A percentile compares a stretch with the other conserved stretches of the same genome.
phyloP scores from a whole-genome alignment of 2,329 filamentous ascomycete genomes.

The Fusarium sp. region DNA sequence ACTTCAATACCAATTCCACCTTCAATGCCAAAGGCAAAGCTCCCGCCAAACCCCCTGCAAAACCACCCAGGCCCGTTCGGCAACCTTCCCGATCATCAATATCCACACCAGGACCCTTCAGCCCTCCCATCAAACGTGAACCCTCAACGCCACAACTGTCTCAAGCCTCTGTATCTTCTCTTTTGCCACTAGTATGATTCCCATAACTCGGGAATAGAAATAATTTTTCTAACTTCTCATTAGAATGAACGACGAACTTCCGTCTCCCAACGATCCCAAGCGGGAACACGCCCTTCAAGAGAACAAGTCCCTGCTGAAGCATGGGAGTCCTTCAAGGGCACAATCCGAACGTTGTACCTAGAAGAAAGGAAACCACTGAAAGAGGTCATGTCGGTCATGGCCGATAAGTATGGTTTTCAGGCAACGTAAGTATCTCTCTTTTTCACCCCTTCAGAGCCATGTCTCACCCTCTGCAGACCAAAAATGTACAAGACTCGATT shows the following conservation, averaged over 20 bases:
- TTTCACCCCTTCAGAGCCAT: neutral
- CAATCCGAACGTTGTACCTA: constrained; percentile 61
- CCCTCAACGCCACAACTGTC: constrained; percentile 49
- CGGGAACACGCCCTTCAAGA: constrained; percentile 55
- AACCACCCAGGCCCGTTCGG: constrained; percentile 46
- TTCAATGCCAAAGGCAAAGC: constrained; percentile 54
- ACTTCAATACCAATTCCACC: constrained; percentile 52
- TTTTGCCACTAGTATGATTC: constrained; percentile 47
- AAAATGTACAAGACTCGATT: constrained; percentile 70
- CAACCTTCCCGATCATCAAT: constrained; percentile 44
- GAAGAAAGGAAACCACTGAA: constrained; percentile 66
- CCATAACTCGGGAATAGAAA: too few species aligned
- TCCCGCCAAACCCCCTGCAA: constrained; percentile 52
- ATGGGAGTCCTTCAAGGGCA: constrained; percentile 63
- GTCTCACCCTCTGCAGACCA: constrained; percentile 54
- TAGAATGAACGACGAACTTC: constrained; percentile 50
- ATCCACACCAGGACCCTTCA: constrained; percentile 43
- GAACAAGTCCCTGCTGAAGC: constrained; percentile 61
- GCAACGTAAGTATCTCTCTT: constrained; percentile 58
- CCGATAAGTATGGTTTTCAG: constrained; percentile 62
- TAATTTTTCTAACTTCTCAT: constrained; percentile 17
- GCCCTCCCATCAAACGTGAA: constrained; percentile 50
- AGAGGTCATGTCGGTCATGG: constrained; percentile 66
- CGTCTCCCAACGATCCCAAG: constrained; percentile 49
- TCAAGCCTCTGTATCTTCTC: constrained; percentile 45